phyloP scores from a whole-genome alignment of 2,329 filamentous ascomycete species.

The Pyrenophora tritici-repentis region DNA sequence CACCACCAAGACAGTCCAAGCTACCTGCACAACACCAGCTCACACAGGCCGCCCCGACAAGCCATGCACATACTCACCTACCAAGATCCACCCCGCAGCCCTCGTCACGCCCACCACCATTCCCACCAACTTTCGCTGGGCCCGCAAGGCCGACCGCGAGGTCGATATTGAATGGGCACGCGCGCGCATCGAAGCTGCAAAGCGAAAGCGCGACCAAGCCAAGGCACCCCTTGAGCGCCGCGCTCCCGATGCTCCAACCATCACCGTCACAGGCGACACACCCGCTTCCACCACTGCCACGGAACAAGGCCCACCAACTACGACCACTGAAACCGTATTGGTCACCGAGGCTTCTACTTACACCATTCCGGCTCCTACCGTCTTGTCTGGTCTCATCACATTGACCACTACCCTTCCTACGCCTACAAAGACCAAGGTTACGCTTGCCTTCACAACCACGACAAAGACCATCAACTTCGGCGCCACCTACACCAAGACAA shows the following conservation, averaged over 20 bases:
- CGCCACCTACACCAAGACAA: slow-evolving; percentile 42
- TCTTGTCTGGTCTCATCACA: slow-evolving; percentile 42
- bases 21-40: slow-evolving; percentile 45
- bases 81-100: slow-evolving; percentile 38
- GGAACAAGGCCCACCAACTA: slow-evolving; percentile 15
- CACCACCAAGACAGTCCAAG: slow-evolving; percentile 44
- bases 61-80: slow-evolving; percentile 43
- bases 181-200: slow-evolving; percentile 43
- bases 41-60: slow-evolving; percentile 41
- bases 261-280: slow-evolving; percentile 38
- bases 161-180: slow-evolving; percentile 44
- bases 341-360: slow-evolving; percentile 30
- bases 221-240: slow-evolving; percentile 35
- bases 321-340: slow-evolving; percentile 36
- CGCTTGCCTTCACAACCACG: slow-evolving; percentile 31
- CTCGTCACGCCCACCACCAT: slow-evolving; percentile 34
- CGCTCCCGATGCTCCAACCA: slow-evolving; percentile 43
- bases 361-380: slow-evolving; percentile 43
- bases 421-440: slow-evolving; percentile 41
- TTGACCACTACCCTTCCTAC: slow-evolving; percentile 44
- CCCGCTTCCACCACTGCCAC: slow-evolving; percentile 40
- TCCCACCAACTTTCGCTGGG: slow-evolving; percentile 27
- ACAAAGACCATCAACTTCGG: slow-evolving; percentile 44
- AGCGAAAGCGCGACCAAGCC: slow-evolving; percentile 31
- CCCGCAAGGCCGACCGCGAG: slow-evolving; percentile 34